Conservation (phyloP, 2,329 filamentous ascomycete species). For the Chaetomiaceae sp. region DNA sequence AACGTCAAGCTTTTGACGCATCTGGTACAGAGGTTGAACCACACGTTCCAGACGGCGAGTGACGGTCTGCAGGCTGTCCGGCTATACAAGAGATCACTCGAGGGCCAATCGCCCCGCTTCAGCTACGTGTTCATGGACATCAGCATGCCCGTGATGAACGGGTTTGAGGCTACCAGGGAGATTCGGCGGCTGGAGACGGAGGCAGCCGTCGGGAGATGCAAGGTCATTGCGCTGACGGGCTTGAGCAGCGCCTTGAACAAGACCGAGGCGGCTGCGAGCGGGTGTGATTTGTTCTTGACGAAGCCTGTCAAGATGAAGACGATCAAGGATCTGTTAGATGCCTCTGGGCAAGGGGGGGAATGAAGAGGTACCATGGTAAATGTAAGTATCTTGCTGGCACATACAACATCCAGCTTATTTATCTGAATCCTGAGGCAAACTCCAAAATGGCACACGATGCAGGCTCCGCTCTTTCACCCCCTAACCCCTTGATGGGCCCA, state of each 20-base stretch:
- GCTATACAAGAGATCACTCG: conserved; percentile 32
- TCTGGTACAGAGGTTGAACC: conserved; percentile 35
- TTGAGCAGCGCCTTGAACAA: conserved; percentile 40
- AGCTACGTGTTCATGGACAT: conserved; percentile 42
- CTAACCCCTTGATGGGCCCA: no score
- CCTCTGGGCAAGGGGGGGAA: no score
- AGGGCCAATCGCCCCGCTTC: conserved; percentile 32
- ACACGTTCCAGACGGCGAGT: conserved; percentile 37
- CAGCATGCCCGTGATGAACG: conserved; percentile 32
- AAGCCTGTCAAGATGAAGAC: conserved; percentile 40
- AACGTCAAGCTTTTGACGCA: conserved; percentile 37
- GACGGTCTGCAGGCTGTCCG: conserved; percentile 47
- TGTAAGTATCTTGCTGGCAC: no score
- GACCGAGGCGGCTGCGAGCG: conserved; percentile 42
- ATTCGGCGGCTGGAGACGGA: conserved; percentile 28
- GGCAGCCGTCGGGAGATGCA: conserved; percentile 6
- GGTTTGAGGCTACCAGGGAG: conserved; percentile 28
- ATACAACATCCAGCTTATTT: no score
- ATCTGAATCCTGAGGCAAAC: no score
- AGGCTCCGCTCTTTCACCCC: no score
- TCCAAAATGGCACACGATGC: no score
- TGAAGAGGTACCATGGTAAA: no score
- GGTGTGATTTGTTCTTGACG: conserved; percentile 44
- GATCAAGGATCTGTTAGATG: conserved; percentile 14
- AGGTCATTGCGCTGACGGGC: conserved; percentile 43